These are phyloP conservation scores for Candida quercuum DNA, from an alignment of 805 yeast genomes.

Conservation along the genomic window DNA sequence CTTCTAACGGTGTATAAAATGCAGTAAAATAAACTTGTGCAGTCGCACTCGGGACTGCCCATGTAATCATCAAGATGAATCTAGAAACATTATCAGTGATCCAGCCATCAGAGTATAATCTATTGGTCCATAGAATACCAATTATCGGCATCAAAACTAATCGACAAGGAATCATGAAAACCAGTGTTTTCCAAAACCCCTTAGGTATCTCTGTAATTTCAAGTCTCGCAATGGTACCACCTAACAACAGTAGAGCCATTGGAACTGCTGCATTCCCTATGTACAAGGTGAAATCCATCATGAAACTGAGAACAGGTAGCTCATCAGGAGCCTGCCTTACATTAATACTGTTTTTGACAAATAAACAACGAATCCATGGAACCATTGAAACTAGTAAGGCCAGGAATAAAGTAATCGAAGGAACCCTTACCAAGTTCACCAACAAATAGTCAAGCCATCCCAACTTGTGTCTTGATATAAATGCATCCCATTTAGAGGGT, in stretches of 20 bases:
- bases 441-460: slow-evolving; percentile 31
- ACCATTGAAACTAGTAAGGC: slow-evolving; percentile 70
- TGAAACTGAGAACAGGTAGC: slow-evolving; percentile 75
- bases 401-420: slow-evolving; percentile 61
- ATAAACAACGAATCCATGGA: slow-evolving; percentile 79
- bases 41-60: slow-evolving; percentile 85
- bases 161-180: slow-evolving; percentile 50
- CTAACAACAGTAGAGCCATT: slow-evolving; percentile 72
- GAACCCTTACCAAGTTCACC: slow-evolving; percentile 62
- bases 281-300: slow-evolving; percentile 77
- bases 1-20: slow-evolving; percentile 67
- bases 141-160: slow-evolving; percentile 72
- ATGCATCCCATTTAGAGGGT: slow-evolving; percentile 12
- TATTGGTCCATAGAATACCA: slow-evolving; percentile 65
- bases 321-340: slow-evolving; percentile 80
- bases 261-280: slow-evolving; percentile 89
- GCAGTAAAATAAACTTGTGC: slow-evolving; percentile 86
- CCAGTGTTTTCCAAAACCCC: slow-evolving; percentile 67
- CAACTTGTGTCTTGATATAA: slow-evolving; percentile 23
- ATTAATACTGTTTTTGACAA: slow-evolving; percentile 43
- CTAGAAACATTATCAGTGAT: slow-evolving; percentile 52
- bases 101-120: slow-evolving; percentile 58
- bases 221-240: slow-evolving; percentile 83
- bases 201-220: slow-evolving; percentile 52
- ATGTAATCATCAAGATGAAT: slow-evolving; percentile 68